Base-by-base conservation (phyloP, 768 basidiomycete species). In the Calvatia gigantea region DNA sequence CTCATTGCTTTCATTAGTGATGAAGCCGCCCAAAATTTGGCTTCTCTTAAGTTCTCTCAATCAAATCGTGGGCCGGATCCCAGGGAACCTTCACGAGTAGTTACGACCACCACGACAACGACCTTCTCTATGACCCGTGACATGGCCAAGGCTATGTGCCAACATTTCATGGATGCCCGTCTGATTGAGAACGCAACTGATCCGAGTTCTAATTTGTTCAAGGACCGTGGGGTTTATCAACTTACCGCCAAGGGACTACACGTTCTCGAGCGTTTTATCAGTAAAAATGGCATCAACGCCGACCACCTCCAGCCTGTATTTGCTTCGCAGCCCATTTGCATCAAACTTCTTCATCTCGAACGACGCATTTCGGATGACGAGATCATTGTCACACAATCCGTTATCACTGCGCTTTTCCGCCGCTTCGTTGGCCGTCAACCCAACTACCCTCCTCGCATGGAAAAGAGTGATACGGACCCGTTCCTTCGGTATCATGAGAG, bases 41-140 rank as follows among this genome's bases (percentile, higher is more conserved):
- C 94, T 32, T 91, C 91, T 2, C 85, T 99, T 67, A 98, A 98
- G 71, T 99, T 99, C 70, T 96, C 97, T 28, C 97, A 99, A 76
- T 98, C 97, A 52, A 96, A 94, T 76, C 92, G 97, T 68, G 90
- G 94, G 63, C 91, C 95, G 67, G 97, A 99, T 80, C 96, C 97
- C 62, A 89, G 93, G 75, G 97, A 99, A 73, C 94, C 94, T 65
- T 86, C 91, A 71, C 89, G 97, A 67, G 93, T 99, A 72, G 90
- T 99, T 68, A 99, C 97, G 65, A 99, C 97, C 0, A 99, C 97
- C 0, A 99, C 97, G 5, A 98, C 97, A 4, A 99, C 97, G 39
- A 99, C 97, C 31, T 99, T 99, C 76, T 94, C 94, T 59, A 98
- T 99, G 97, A 93, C 94, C 62, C 89, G 97, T 63, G 97, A 99